phyloP scores from a whole-genome alignment of 129 eudicot species.

The Pulicaria dysenterica region DNA sequence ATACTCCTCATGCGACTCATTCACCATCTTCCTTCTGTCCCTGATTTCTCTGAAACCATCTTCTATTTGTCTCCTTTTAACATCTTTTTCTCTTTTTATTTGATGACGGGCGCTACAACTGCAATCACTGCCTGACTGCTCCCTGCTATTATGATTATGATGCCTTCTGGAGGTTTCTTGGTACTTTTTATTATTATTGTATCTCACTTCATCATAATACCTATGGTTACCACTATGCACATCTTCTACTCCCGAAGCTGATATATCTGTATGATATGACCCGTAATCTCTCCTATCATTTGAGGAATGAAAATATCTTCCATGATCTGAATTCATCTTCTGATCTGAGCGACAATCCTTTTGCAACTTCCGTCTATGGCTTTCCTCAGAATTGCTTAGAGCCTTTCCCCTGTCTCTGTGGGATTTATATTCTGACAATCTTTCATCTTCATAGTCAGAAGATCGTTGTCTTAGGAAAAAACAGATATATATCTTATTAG shows the following conservation, averaged over 20 bases:
- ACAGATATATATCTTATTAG: constrained; percentile 9
- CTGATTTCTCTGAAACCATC: constrained; percentile 34
- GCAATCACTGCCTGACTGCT: constrained; percentile 50
- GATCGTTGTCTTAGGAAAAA: constrained; percentile 44
- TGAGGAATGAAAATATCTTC: constrained; percentile 42
- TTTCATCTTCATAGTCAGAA: constrained; percentile 48
- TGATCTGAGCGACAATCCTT: constrained; percentile 41
- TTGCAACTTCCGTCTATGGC: constrained; percentile 40
- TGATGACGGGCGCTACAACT: constrained; percentile 38
- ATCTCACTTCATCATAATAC: constrained; percentile 40
- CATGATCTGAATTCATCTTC: constrained; percentile 33
- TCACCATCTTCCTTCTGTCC: constrained; percentile 40
- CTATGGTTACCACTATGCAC: constrained; percentile 40
- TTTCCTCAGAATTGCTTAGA: constrained; percentile 54
- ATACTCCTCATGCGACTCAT: constrained; percentile 46
- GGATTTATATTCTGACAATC: constrained; percentile 41
- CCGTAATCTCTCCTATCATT: constrained; percentile 47
- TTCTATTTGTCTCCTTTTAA: constrained; percentile 45
- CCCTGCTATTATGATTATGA: constrained; percentile 40
- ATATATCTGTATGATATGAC: constrained; percentile 50
- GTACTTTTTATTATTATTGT: constrained; percentile 29
- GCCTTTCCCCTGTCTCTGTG: constrained; percentile 48
- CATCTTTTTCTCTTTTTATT: constrained; percentile 37
- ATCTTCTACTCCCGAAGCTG: constrained; percentile 55
- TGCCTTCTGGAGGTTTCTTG: constrained; percentile 46